These are phyloP conservation scores for Aspergillus intermedius DNA, from an alignment of 2,329 filamentous ascomycete genomes.

Conservation along the genomic window DNA sequence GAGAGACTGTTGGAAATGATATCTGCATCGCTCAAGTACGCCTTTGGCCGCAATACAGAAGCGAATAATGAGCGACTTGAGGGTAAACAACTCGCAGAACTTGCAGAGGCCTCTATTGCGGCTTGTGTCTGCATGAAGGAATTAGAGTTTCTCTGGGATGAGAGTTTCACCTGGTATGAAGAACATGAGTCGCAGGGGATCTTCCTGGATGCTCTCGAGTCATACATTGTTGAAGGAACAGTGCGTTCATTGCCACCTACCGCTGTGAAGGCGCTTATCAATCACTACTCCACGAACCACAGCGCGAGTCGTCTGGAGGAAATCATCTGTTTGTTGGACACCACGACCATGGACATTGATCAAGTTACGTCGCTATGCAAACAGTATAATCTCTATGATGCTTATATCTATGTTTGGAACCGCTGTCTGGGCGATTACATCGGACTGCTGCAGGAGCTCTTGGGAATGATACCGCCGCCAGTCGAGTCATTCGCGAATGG, in stretches of 20 bases:
- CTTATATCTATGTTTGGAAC: constrained; percentile 95
- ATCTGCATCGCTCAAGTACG: constrained; percentile 81
- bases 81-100: constrained; percentile 61
- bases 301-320: constrained; percentile 78
- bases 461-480: constrained; percentile 41
- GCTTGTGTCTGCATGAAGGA: constrained; percentile 75
- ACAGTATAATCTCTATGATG: constrained; percentile 86
- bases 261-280: constrained; percentile 78
- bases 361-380: constrained; percentile 88
- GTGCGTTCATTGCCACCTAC: constrained; percentile 71
- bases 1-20: constrained; percentile 93
- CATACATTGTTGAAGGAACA: constrained; percentile 73
- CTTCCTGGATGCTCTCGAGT: constrained; percentile 83
- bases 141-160: constrained; percentile 79
- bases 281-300: constrained; percentile 69
- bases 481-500: constrained; percentile 24
- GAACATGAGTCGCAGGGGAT: constrained; percentile 65
- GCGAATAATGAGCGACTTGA: constrained; percentile 46
- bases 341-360: constrained; percentile 84
- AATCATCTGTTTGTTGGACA: constrained; percentile 88
- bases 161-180: constrained; percentile 85
- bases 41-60: constrained; percentile 60
- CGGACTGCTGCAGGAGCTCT: constrained; percentile 78
- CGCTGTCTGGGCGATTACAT: constrained; percentile 82
- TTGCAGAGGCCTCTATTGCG: constrained; percentile 75